Conservation (phyloP, 2,329 filamentous ascomycete genomes). For the Alternaria sp. region DNA sequence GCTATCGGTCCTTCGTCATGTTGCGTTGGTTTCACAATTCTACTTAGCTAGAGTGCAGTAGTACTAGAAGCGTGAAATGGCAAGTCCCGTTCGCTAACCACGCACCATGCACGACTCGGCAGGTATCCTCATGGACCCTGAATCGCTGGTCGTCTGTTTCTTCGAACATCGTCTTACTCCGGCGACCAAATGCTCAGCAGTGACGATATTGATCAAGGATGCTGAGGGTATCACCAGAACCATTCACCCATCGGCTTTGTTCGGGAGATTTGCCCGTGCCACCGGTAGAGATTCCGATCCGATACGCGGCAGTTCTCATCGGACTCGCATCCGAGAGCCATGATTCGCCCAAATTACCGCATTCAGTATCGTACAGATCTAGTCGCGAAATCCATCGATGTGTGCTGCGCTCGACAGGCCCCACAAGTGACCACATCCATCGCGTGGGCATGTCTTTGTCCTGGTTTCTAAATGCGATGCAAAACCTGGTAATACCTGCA, state of each 20-base stretch:
- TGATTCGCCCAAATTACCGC: slow-evolving; percentile 8
- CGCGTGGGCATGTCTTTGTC: neutral
- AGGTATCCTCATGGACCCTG: neutral
- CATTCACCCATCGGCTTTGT: neutral
- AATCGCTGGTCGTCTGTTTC: neutral
- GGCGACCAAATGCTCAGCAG: neutral
- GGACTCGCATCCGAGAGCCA: neutral
- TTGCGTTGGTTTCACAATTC: neutral
- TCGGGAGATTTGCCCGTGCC: slow-evolving; percentile 6
- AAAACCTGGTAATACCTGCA: neutral
- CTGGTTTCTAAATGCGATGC: neutral
- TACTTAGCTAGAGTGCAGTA: neutral
- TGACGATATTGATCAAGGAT: neutral
- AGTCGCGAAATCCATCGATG: neutral
- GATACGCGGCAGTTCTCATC: neutral
- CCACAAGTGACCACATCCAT: neutral
- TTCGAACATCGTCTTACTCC: neutral
- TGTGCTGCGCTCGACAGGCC: neutral
- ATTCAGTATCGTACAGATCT: neutral
- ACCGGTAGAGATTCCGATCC: slow-evolving; percentile 6
- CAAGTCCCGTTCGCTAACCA: neutral
- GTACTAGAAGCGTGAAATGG: neutral
- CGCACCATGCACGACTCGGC: slow-evolving; percentile 4
- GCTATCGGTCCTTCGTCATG: slow-evolving; percentile 2
- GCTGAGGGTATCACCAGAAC: neutral